Evolutionary conservation across 345 rosid species (phyloP), one percentile per base, ranked within the genome.

Genomic region (Sisymbrium altissimum): DNA sequence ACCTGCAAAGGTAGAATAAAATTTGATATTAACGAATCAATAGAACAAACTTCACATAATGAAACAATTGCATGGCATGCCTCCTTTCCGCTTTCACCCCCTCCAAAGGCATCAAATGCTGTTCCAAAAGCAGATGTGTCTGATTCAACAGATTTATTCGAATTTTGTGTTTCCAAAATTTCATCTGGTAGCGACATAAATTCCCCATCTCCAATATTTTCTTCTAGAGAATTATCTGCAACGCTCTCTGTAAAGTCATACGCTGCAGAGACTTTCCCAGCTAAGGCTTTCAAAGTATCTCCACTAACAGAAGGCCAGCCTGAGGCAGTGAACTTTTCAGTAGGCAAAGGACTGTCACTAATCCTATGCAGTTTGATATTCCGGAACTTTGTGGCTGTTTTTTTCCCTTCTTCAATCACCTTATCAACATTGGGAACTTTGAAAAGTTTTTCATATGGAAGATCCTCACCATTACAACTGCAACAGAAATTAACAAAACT

Each of bases 1-100:
- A 95, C 97, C 99, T 95, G 97, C 78, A 95, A 80, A 5, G 97
- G 97, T 61, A 95, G 90, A 77, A 95, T 92, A 84, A 95, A 95
- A 65, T 95, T 95, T 66, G 99, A 90, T 73, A 95, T 92, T 74
- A 95, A 84, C 33, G 97, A 88, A 79, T 92, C 93, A 52, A 95
- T 87, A 44, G 97, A 86, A 81, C 96, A 88, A 78, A 86, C 83
- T 90, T 88, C 97, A 82, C 93, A 92, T 61, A 95, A 80, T 64
- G 97, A 85, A 73, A 89, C 87, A 80, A 95, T 92, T 55, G 97
- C 97, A 84, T 86, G 90, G 76, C 95, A 90, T 56, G 99, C 97
- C 45, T 88, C 96, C 79, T 78, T 88, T 65, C 93, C 92, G 56
- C 80, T 84, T 68, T 87, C 85, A 60, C 64, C 77, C 6, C 77